Evolutionary conservation across 2,329 filamentous ascomycete species (phyloP).

Genomic region (Byssochlamys sp.): DNA sequence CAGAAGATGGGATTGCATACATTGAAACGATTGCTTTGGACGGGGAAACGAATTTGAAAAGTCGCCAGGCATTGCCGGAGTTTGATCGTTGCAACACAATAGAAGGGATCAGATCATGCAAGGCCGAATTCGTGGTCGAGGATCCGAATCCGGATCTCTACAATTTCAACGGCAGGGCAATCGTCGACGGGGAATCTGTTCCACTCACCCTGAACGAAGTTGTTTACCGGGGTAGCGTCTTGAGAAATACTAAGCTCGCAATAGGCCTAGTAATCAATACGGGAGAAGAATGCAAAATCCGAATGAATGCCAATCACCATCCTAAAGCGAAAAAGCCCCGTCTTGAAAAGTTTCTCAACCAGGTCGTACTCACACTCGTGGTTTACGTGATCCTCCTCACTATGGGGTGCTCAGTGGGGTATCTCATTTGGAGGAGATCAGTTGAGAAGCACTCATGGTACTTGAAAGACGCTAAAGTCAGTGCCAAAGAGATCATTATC

Average conservation of each 20-base stretch:
- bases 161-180: slow-evolving; percentile 48
- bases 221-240: slow-evolving; percentile 63
- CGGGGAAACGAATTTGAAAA: slow-evolving; percentile 49
- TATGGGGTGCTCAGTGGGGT: slow-evolving; percentile 39
- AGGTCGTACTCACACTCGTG: slow-evolving; percentile 67
- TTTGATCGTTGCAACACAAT: slow-evolving; percentile 27
- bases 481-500: slow-evolving; percentile 62
- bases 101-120: slow-evolving; percentile 8
- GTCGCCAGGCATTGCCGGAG: slow-evolving; percentile 49
- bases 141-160: slow-evolving; percentile 51
- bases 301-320: slow-evolving; percentile 81
- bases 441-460: slow-evolving; percentile 60
- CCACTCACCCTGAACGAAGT: slow-evolving; percentile 65
- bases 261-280: slow-evolving; percentile 70
- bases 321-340: slow-evolving; percentile 69
- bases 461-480: slow-evolving; percentile 50
- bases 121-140: slow-evolving; percentile 42
- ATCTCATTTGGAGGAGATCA: slow-evolving; percentile 56
- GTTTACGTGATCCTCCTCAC: slow-evolving; percentile 51
- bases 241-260: slow-evolving; percentile 62
- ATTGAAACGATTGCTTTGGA: slow-evolving; percentile 48
- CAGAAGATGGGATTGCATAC: slow-evolving; percentile 62
- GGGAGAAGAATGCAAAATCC: slow-evolving; percentile 82
- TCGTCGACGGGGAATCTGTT: slow-evolving; percentile 39
- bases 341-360: slow-evolving; percentile 66